A percentile compares a stretch with the other conserved stretches of the same genome.
Conservation (phyloP, 1,139 yeast species). For the Spencermartinsiella ligniputridi region DNA sequence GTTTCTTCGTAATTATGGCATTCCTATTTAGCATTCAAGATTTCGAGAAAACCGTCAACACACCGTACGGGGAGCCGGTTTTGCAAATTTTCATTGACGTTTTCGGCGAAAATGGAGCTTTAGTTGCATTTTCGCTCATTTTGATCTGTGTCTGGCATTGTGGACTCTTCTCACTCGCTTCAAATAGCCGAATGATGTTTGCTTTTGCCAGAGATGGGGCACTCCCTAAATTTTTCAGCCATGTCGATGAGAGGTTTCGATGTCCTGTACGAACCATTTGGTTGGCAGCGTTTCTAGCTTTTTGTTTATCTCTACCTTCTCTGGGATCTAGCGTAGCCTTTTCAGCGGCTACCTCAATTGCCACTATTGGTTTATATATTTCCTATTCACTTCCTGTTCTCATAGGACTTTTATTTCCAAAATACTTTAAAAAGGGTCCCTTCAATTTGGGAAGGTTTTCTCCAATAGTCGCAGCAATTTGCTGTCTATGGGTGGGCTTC, state of each 20-base stretch:
- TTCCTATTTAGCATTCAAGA: slow-evolving; percentile 69
- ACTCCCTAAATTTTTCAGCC: slow-evolving; percentile 63
- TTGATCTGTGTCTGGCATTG: slow-evolving; percentile 23
- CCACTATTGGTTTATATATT: slow-evolving; percentile 69
- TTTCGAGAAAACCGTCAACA: slow-evolving; percentile 60
- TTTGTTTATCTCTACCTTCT: slow-evolving; percentile 57
- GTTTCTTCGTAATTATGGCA: slow-evolving; percentile 68
- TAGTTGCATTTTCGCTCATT: slow-evolving; percentile 14
- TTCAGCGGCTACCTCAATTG: slow-evolving; percentile 83
- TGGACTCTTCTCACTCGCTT: slow-evolving; percentile 44
- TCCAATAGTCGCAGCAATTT: slow-evolving; percentile 59
- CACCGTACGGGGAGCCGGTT: slow-evolving; percentile 49
- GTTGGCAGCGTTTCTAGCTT: slow-evolving; percentile 63
- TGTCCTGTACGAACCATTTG: slow-evolving; percentile 72
- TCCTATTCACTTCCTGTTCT: slow-evolving; percentile 77
- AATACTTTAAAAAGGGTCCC: slow-evolving; percentile 64
- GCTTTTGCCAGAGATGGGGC: slow-evolving; percentile 87
- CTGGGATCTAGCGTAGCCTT: slow-evolving; percentile 71
- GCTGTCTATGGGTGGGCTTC: slow-evolving; percentile 58
- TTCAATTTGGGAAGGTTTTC: slow-evolving; percentile 56
- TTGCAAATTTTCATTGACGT: slow-evolving; percentile 68
- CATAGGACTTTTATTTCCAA: slow-evolving; percentile 56
- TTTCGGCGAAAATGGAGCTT: slow-evolving; percentile 74
- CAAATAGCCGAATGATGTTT: slow-evolving; percentile 76
- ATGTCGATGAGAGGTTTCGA: slow-evolving; percentile 54